Percentiles rank a stretch among this genome's conserved stretches.
These are phyloP conservation scores for Soucietia sequanensis DNA, from an alignment of 805 yeast genomes.

Conservation along the genomic window DNA sequence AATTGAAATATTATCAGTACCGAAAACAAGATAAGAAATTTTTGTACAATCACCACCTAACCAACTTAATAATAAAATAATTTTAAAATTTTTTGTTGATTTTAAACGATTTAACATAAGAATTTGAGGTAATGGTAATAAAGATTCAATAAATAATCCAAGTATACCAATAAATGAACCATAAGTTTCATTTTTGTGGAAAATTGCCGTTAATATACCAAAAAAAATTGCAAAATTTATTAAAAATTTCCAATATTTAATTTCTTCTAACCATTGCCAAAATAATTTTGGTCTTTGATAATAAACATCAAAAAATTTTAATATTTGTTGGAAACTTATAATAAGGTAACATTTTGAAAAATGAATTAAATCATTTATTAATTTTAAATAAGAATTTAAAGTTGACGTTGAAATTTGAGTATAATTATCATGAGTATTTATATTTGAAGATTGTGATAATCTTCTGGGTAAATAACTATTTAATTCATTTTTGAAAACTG, in stretches of 20 bases:
- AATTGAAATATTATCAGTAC: slow-evolving; percentile 65
- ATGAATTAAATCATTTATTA: slow-evolving; percentile 7
- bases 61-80: slow-evolving; percentile 78
- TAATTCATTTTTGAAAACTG: slow-evolving; percentile 27
- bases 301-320: slow-evolving; percentile 69
- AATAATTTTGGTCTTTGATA: slow-evolving; percentile 63
- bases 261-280: slow-evolving; percentile 82
- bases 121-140: slow-evolving; percentile 76
- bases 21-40: slow-evolving; percentile 69
- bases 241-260: slow-evolving; percentile 63
- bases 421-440: slow-evolving; percentile 15
- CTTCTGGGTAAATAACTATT: slow-evolving; percentile 20
- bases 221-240: slow-evolving; percentile 42
- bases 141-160: slow-evolving; percentile 70
- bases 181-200: slow-evolving; percentile 35
- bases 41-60: slow-evolving; percentile 84
- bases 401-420: background rate
- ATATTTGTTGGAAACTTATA: slow-evolving; percentile 21
- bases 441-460: slow-evolving; percentile 10
- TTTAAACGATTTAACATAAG: slow-evolving; percentile 63
- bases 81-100: slow-evolving; percentile 75
- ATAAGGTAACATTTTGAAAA: slow-evolving; percentile 8
- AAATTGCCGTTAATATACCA: slow-evolving; percentile 38
- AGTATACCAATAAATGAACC: slow-evolving; percentile 55
- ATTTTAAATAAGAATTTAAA: background rate